phyloP scores from a whole-genome alignment of 805 yeast genomes.

The Yamadazyma endophytica region DNA sequence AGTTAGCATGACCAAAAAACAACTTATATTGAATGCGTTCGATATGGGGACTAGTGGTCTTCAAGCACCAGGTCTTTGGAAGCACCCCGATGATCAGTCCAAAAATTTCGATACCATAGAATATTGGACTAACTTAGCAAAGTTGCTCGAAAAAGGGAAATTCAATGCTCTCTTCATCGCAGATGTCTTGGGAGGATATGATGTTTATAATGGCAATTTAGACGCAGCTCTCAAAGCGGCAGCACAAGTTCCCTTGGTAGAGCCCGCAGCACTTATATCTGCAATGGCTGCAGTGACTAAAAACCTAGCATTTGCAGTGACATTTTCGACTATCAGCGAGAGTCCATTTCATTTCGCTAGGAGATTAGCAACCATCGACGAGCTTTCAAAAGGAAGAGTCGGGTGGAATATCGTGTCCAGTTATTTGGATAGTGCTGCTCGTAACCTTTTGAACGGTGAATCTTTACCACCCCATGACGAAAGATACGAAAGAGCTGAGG shows the following conservation, averaged over 20 bases:
- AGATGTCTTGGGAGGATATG: slow-evolving; percentile 37
- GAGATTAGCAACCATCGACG: slow-evolving; percentile 42
- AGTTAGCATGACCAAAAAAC: slow-evolving; percentile 8
- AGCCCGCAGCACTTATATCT: slow-evolving; percentile 31
- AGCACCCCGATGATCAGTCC: slow-evolving; percentile 33
- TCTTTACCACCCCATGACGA: slow-evolving; percentile 36
- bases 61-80: slow-evolving; percentile 32
- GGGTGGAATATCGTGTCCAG: slow-evolving; percentile 47
- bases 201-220: slow-evolving; percentile 38
- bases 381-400: slow-evolving; percentile 39
- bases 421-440: slow-evolving; percentile 38
- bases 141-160: slow-evolving; percentile 36
- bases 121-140: slow-evolving; percentile 37
- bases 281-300: slow-evolving; percentile 46
- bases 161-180: slow-evolving; percentile 38
- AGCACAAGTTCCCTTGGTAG: slow-evolving; percentile 34
- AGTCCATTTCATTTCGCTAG: slow-evolving; percentile 40
- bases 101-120: slow-evolving; percentile 18
- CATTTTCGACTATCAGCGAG: slow-evolving; percentile 41
- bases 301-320: slow-evolving; percentile 37
- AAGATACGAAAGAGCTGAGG: slow-evolving; percentile 39
- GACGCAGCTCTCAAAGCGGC: slow-evolving; percentile 31
- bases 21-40: slow-evolving; percentile 34
- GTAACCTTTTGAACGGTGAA: slow-evolving; percentile 33
- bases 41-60: slow-evolving; percentile 25